Evolutionary conservation across 441 rosid species (phyloP).

Genomic region (Corymbia citriodora): DNA sequence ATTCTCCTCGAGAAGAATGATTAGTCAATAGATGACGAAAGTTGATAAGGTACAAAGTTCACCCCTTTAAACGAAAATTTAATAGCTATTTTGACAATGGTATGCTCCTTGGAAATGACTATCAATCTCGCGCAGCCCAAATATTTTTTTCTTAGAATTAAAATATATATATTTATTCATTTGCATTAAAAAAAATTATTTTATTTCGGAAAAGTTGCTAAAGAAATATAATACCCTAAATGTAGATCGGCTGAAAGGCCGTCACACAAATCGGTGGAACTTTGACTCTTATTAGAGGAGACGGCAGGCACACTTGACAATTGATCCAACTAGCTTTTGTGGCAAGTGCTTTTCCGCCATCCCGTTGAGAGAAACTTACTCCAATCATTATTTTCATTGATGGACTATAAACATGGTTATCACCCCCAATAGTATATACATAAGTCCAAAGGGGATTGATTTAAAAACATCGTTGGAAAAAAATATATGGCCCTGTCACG

Average conservation of each 20-base stretch:
- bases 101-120: neutral
- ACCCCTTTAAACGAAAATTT: neutral
- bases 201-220: neutral
- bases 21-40: neutral
- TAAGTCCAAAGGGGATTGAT: neutral
- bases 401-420: neutral
- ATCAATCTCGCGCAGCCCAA: neutral
- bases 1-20: too few species aligned
- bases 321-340: neutral
- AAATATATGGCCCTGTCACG: neutral
- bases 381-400: neutral
- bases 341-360: neutral
- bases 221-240: neutral
- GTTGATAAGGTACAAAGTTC: neutral
- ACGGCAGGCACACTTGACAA: neutral
- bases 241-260: neutral
- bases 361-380: neutral
- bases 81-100: neutral
- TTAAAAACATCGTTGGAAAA: neutral
- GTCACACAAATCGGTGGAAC: neutral
- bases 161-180: neutral
- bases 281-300: neutral
- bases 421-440: rapidly evolving
- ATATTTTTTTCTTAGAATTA: too few species aligned
- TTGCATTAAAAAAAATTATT: neutral